Conservation (phyloP, 1,139 yeast species). For the Barnettozyma hawaiiensis region DNA sequence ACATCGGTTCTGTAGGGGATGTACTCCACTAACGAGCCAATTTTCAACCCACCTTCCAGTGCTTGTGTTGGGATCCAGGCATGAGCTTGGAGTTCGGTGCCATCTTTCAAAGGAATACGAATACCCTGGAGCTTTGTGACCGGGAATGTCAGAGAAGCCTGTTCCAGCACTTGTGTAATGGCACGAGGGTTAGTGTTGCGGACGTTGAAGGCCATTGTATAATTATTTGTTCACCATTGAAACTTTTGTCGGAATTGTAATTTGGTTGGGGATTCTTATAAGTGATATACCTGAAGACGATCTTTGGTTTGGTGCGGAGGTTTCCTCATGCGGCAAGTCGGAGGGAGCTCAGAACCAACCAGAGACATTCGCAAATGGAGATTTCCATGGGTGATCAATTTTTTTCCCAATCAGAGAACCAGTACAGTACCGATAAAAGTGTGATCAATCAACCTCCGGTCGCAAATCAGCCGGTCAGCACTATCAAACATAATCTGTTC, state of each 20-base stretch:
- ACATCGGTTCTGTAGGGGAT: constrained; percentile 41
- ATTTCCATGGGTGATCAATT: no score
- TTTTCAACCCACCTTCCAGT: constrained; percentile 20
- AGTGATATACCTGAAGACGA: no score
- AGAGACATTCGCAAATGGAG: neutral
- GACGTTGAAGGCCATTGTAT: constrained; percentile 27
- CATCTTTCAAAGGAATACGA: constrained; percentile 34
- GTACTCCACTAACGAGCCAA: constrained; percentile 37
- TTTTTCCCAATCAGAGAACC: no score
- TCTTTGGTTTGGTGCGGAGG: neutral
- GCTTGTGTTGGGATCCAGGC: constrained; percentile 36
- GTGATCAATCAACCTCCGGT: neutral
- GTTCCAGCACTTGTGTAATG: constrained; percentile 23
- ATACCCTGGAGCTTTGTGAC: constrained; percentile 31
- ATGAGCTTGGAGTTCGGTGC: constrained; percentile 33
- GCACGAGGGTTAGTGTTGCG: constrained; percentile 26
- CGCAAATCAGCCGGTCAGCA: no score
- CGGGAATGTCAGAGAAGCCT: constrained; percentile 28
- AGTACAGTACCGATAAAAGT: no score
- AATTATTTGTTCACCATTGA: neutral
- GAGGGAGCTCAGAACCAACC: neutral
- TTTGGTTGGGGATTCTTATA: no score
- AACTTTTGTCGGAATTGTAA: no score
- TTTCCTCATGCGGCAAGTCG: neutral
- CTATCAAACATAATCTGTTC: no score